These are phyloP conservation scores for Tricholoma flavovirens DNA, from an alignment of 768 basidiomycete species.

Conservation along the genomic window DNA sequence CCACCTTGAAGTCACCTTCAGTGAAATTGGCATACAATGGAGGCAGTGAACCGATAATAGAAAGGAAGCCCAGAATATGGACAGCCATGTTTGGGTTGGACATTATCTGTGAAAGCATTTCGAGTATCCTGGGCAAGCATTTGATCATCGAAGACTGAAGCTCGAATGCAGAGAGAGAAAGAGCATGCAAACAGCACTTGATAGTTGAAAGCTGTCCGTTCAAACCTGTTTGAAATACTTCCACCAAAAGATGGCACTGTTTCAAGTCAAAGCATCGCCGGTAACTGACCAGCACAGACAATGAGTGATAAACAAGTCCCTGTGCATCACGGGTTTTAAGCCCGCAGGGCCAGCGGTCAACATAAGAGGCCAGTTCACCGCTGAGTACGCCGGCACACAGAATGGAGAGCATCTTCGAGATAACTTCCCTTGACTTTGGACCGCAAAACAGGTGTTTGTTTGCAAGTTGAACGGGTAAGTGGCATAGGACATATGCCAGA, in stretches of 20 bases:
- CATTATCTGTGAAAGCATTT: slow-evolving; percentile 90
- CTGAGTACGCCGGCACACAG: slow-evolving; percentile 63
- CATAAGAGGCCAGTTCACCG: slow-evolving; percentile 48
- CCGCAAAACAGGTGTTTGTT: slow-evolving; percentile 98
- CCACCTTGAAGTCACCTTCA: slow-evolving; percentile 84
- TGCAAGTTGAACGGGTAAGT: slow-evolving; percentile 83
- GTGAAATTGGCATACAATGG: slow-evolving; percentile 85
- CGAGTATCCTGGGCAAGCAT: slow-evolving; percentile 71
- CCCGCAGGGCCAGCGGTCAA: slow-evolving; percentile 54
- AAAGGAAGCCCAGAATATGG: slow-evolving; percentile 92
- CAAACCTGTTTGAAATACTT: slow-evolving; percentile 65
- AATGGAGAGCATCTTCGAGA: slow-evolving; percentile 56
- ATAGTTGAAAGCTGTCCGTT: slow-evolving; percentile 69
- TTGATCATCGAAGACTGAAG: slow-evolving; percentile 77
- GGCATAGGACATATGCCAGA: slow-evolving; percentile 84
- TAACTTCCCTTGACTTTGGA: slow-evolving; percentile 60
- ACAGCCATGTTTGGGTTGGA: slow-evolving; percentile 89
- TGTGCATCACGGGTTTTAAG: slow-evolving; percentile 79
- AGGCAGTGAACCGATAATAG: slow-evolving; percentile 77
- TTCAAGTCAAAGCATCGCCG: slow-evolving; percentile 67
- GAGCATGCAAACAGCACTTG: slow-evolving; percentile 85
- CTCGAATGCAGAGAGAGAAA: slow-evolving; percentile 86
- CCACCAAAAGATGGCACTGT: slow-evolving; percentile 63
- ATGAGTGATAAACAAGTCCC: slow-evolving; percentile 79
- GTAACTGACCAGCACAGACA: slow-evolving; percentile 87